These are phyloP conservation scores for Quercus phellos DNA, from an alignment of 331 rosid genomes.

Conservation along the genomic window DNA sequence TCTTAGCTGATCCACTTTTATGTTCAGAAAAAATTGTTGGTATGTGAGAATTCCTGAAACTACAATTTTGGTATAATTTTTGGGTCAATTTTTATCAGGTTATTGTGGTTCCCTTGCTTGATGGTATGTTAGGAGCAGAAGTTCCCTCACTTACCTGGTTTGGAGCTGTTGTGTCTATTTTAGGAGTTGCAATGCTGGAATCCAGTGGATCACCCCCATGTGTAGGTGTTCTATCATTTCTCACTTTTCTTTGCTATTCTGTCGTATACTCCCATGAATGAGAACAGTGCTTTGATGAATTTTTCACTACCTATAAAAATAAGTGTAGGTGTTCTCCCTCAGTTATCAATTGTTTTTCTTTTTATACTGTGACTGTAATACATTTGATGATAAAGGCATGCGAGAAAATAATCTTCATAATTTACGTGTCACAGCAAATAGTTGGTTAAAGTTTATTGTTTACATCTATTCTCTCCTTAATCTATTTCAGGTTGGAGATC, in stretches of 20 bases:
- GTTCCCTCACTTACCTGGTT: conserved; percentile 68
- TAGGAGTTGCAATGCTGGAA: conserved; percentile 77
- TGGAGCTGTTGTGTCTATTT: conserved; percentile 54
- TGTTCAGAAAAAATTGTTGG: neutral
- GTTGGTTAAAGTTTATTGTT: neutral
- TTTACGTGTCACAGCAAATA: neutral
- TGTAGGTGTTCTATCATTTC: conserved; percentile 27
- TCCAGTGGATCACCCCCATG: conserved; percentile 69
- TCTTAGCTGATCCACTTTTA: neutral
- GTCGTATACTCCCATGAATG: no score
- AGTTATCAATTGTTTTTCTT: neutral
- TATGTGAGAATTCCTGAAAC: conserved; percentile 15
- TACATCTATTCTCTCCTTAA: neutral
- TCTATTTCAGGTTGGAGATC: conserved; percentile 60
- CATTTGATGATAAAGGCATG: neutral
- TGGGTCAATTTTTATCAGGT: conserved; percentile 38
- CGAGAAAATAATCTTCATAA: neutral
- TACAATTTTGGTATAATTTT: conserved; percentile 12
- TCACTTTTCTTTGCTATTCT: no score
- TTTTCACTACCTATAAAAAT: no score
- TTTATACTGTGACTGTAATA: neutral
- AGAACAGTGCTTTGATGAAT: no score
- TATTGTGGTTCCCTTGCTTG: conserved; percentile 74
- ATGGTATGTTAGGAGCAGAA: conserved; percentile 63
- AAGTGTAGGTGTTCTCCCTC: conserved; percentile 31